Conservation (phyloP, 129 eudicot genomes). For the Cynara cardunculus region DNA sequence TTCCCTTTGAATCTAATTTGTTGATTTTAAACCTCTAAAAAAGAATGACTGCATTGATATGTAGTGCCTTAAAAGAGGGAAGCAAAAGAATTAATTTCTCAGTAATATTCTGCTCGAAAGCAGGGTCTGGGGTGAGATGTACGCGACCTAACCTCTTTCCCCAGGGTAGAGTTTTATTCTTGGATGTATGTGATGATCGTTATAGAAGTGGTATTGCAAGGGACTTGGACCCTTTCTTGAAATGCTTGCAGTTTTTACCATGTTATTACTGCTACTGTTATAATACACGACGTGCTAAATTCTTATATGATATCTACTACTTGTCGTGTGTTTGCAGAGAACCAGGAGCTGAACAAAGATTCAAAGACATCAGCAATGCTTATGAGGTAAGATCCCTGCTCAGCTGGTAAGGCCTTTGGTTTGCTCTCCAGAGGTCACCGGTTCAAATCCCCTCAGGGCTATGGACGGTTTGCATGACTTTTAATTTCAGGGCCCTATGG, state of each 20-base stretch:
- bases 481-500: no score
- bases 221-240: no score
- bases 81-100: neutral
- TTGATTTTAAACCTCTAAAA: neutral
- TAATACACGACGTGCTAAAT: neutral
- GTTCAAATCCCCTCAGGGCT: no score
- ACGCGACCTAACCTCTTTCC: no score
- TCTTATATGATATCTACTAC: neutral
- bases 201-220: no score
- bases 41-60: neutral
- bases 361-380: conserved; percentile 94
- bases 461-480: no score
- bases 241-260: no score
- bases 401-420: neutral
- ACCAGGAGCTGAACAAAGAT: conserved; percentile 85
- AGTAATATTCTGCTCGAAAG: no score
- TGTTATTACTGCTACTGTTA: neutral
- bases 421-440: neutral
- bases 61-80: neutral
- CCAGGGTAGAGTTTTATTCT: no score
- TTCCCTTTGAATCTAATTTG: neutral
- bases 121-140: no score
- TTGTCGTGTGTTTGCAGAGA: conserved; percentile 47
- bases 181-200: no score
- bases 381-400: conserved; percentile 56